phyloP scores from a whole-genome alignment of 2,329 filamentous ascomycete species.

The Penicillium sp. region DNA sequence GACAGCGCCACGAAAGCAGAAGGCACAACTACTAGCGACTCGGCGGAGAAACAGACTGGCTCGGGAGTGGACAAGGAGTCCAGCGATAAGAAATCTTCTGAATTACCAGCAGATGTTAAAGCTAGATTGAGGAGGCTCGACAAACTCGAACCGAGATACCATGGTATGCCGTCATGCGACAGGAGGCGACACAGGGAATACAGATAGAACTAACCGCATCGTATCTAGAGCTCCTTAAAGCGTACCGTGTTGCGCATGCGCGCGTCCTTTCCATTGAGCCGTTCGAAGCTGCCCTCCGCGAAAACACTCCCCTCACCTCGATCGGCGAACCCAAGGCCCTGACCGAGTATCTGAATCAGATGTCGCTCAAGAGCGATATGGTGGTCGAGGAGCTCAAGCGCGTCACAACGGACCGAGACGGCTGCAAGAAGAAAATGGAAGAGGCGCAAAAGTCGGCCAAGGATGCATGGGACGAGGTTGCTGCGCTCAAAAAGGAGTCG shows the following conservation, averaged over 20 bases:
- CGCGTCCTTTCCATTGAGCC: slow-evolving; percentile 82
- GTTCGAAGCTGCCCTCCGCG: slow-evolving; percentile 84
- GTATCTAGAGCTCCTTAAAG: slow-evolving; percentile 72
- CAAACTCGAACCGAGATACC: slow-evolving; percentile 80
- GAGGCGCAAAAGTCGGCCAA: slow-evolving; percentile 60
- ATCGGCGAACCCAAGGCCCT: slow-evolving; percentile 80
- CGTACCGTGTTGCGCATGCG: slow-evolving; percentile 85
- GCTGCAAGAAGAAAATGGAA: slow-evolving; percentile 70
- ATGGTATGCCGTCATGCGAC: slow-evolving; percentile 52
- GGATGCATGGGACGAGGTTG: slow-evolving; percentile 60
- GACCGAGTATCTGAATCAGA: slow-evolving; percentile 82
- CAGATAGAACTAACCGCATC: not conserved
- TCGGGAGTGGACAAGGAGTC: slow-evolving; percentile 22
- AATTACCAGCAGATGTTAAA: slow-evolving; percentile 68
- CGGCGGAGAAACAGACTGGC: slow-evolving; percentile 10
- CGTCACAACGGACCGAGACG: slow-evolving; percentile 74
- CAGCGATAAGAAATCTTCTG: slow-evolving; percentile 35
- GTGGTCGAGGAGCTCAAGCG: slow-evolving; percentile 88
- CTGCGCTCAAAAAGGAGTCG: slow-evolving; percentile 46
- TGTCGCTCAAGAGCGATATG: slow-evolving; percentile 84
- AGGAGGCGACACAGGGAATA: not conserved
- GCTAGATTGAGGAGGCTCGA: slow-evolving; percentile 78
- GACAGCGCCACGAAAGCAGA: slow-evolving; percentile 24
- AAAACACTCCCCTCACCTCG: slow-evolving; percentile 85
- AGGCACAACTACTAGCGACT: slow-evolving; percentile 15